Evolutionary conservation across 176 grass and related monocot species (phyloP).

Genomic region (Carex pumila): DNA sequence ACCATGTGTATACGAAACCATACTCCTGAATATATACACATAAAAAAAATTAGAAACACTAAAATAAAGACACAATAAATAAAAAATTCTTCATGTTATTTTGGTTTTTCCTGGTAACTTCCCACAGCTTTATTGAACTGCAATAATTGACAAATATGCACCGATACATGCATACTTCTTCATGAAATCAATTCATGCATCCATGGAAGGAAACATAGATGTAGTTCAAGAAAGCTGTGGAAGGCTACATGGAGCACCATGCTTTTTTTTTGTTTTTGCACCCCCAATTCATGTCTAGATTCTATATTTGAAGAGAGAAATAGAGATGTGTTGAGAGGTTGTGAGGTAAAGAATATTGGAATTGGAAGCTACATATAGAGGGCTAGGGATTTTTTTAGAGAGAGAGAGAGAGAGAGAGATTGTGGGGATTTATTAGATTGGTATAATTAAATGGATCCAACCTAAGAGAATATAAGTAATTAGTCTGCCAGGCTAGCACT

Average conservation of each 20-base stretch:
- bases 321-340: background rate
- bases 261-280: background rate
- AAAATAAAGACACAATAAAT: background rate
- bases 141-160: background rate
- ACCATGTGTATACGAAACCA: background rate
- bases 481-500: constrained; percentile 8
- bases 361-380: constrained; percentile 10
- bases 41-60: background rate
- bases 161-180: background rate
- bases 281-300: background rate
- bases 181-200: background rate
- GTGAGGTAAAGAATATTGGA: background rate
- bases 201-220: background rate
- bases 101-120: constrained; percentile 19
- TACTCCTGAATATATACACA: background rate
- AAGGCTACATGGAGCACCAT: constrained; percentile 40
- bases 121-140: constrained; percentile 38
- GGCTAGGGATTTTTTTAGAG: background rate
- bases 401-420: background rate
- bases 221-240: constrained; percentile 65
- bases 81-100: background rate
- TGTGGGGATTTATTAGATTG: background rate
- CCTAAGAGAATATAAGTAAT: constrained; percentile 20
- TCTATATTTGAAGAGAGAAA: background rate
- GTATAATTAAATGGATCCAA: constrained; percentile 22